Base-by-base conservation (phyloP, 2,329 filamentous ascomycete genomes). In the Nemania bipapillata region DNA sequence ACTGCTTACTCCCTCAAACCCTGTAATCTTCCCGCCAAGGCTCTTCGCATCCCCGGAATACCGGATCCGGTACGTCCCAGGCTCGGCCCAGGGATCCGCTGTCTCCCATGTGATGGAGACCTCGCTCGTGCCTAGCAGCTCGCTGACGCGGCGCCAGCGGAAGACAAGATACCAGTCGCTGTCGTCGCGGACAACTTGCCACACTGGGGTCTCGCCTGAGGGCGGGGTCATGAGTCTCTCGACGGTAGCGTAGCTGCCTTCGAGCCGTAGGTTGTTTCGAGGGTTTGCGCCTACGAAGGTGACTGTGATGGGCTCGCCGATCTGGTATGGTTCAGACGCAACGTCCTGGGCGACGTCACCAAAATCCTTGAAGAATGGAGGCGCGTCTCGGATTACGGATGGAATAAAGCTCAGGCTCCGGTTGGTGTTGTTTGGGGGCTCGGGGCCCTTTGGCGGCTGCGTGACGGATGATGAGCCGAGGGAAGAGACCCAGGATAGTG, bases 271-370 rank as follows among this genome's bases (percentile, higher is more conserved):
- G 70, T 96, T 91, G 79, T 97, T 97, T 57, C 94, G 86, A 8
- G 94, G 94, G 75, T 97, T 97, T 3, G 94, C 94, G 20, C 92
- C 94, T 0, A 94, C 86, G 77, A 97, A 97, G 0, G 84, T 89
- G 0, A 87, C 92, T 4, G 81, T 86, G 30, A 93, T 86, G 0
- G 83, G 83, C 8, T 86, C 84, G 2, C 92, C 92, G 1, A 82
- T 80, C 0, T 77, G 59, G 73, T 91, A 92, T 0, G 80, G 79
- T 22, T 26, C 15, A 17, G 84, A 78, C 0, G 78, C 76, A 0
- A 87, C 83, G 45, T 90, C 84, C 0, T 80, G 80, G 53, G 87
- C 81, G 17, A 92, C 86, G 52, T 91, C 85, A 9, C 94, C 94
- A 74, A 93, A 97, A 0, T 80, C 82, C 65, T 88, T 89, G 68